Evolutionary conservation across 2,329 filamentous ascomycete genomes (phyloP).

Genomic region (Fusarium abutilonis): DNA sequence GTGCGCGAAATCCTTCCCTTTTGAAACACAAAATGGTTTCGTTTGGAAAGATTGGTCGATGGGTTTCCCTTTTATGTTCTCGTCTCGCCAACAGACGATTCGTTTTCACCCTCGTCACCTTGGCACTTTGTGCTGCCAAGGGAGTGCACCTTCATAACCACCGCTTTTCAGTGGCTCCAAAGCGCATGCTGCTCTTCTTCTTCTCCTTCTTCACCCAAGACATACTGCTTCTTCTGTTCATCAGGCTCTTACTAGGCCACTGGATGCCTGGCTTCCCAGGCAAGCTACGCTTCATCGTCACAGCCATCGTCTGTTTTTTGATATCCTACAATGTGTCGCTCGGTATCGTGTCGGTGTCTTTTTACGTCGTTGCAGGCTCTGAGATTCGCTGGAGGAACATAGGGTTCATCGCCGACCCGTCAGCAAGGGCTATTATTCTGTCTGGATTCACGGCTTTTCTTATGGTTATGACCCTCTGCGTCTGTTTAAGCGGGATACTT

Average conservation of each 20-base stretch:
- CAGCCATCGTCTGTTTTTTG: conserved; percentile 27
- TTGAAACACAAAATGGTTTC: conserved; percentile 10
- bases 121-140: conserved; percentile 48
- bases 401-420: conserved; percentile 47
- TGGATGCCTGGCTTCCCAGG: conserved; percentile 36
- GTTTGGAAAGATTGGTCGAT: conserved; percentile 22
- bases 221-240: conserved; percentile 45
- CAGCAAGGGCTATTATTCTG: conserved; percentile 48
- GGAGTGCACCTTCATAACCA: conserved; percentile 49
- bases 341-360: conserved; percentile 45
- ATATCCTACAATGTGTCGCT: conserved; percentile 40
- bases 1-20: too few species aligned
- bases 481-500: conserved; percentile 40
- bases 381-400: conserved; percentile 53
- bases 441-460: conserved; percentile 47
- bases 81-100: conserved; percentile 47
- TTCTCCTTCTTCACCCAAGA: conserved; percentile 52
- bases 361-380: conserved; percentile 49
- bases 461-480: conserved; percentile 31
- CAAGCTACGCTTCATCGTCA: conserved; percentile 24
- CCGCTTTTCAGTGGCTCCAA: conserved; percentile 44
- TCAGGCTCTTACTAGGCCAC: conserved; percentile 47
- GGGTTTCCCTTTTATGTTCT: conserved; percentile 28
- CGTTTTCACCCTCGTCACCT: conserved; percentile 47
- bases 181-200: conserved; percentile 47